Evolutionary conservation across 768 basidiomycete genomes (phyloP), one percentile per base, ranked within the genome.

Genomic region (Tricholoma saponaceum): DNA sequence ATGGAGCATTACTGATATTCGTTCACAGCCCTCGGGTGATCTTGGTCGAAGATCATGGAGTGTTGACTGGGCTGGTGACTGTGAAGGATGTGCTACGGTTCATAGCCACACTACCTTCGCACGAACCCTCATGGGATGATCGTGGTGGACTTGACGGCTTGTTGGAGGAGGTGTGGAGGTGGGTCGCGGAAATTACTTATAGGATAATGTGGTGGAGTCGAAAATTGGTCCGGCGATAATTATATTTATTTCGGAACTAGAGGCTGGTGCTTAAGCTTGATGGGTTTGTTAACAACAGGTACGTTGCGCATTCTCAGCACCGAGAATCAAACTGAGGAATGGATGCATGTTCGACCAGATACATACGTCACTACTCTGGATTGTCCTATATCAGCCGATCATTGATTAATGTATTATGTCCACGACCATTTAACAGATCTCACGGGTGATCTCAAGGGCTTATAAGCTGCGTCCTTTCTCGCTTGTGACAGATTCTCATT

Each of bases 11-110:
- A 39, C 53, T 58, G 20, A 47, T 56, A 14, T 30, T 33, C 16
- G 58, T 47, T 47, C 22, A 4, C 61, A 98, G 96, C 7, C 97
- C 97, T 0, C 89, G 95, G 25, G 91, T 96, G n/a, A 96, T 99
- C 56, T 80, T 98, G 13, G 94, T 98, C 3, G 92, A 94, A 68
- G 84, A 92, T 57, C 84, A 89, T 64, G 96, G 96, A 9, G 72
- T 76, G 32, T 78, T 99, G 10, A 83, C 80, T 8, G 97, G 97
- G 0, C 76, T 99, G 26, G 86, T 98, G 33, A 98, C 95, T 0
- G 92, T 98, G 49, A 99, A 99, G 69, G 97, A 99, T 66, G 93
- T 98, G 3, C 74, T 99, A 14, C 87, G 87, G 53, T 93, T 95
- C 67, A 96, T 90, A 57, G 78, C 83, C 14, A 81, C 80, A 26